Conservation (phyloP, 495 filamentous ascomycete species). For the Friedmanniomyces simplex region DNA sequence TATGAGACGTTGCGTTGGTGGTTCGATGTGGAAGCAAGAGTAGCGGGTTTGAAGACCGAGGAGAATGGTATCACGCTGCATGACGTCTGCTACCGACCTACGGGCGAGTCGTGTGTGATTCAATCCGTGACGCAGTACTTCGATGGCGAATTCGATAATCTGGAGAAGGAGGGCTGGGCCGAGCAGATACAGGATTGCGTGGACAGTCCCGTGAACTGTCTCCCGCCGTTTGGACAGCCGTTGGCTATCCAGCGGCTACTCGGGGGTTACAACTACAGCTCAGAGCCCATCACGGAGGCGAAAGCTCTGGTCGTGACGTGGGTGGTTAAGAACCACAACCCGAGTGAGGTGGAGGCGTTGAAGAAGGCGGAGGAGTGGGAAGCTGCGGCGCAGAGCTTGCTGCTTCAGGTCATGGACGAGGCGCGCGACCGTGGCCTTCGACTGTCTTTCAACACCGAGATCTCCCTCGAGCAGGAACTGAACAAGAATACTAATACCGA, state of each 20-base stretch:
- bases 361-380: conserved; percentile 82
- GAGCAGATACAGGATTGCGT: conserved; percentile 58
- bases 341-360: conserved; percentile 53
- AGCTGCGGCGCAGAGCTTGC: conserved; percentile 54
- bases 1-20: conserved; percentile 88
- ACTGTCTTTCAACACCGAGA: conserved; percentile 88
- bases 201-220: conserved; percentile 61
- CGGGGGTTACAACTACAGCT: conserved; percentile 53
- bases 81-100: conserved; percentile 90
- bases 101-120: conserved; percentile 79
- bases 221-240: conserved; percentile 78
- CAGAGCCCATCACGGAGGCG: conserved; percentile 55
- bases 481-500: conserved; percentile 98
- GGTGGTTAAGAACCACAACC: conserved; percentile 84
- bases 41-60: conserved; percentile 57
- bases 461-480: conserved; percentile 81
- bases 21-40: conserved; percentile 75
- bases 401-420: conserved; percentile 67
- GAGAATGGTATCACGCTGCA: conserved; percentile 55
- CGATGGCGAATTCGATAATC: conserved; percentile 48
- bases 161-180: conserved; percentile 59
- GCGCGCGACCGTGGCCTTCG: conserved; percentile 67
- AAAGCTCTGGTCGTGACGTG: conserved; percentile 79
- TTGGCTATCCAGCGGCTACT: conserved; percentile 75
- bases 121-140: conserved; percentile 87